Base-by-base conservation (phyloP, 1,284 basidiomycete species). In the Rhodotorula sp. region DNA sequence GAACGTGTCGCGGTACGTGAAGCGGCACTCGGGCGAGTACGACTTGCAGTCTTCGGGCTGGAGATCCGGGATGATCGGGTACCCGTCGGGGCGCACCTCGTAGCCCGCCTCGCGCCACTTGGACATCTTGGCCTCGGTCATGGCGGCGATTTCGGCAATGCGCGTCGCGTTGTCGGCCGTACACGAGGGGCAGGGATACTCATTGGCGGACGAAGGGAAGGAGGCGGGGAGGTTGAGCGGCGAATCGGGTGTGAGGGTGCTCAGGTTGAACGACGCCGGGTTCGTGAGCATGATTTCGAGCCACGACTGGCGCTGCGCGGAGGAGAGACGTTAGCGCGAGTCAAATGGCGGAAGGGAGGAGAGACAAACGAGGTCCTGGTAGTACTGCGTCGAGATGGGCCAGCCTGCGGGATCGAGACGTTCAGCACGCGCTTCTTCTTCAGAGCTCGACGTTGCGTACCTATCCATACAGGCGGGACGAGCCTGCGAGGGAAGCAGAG, bases 1-100 rank as follows among this genome's bases (percentile, higher is more conserved):
- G 70, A 78, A 78, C 3, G 76, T 74, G 44, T 77, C 76, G 19
- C 62, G 58, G 63, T 71, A 76, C 9, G 66, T 77, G 32, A 64
- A 64, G 27, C 76, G 57, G 56, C 76, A 75, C 34, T 76, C 74
- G 22, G 67, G 44, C 2, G 32, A 39, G 54, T 72, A 70, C 17
- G 54, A 60, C 64, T 75, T 76, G 66, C 75, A 76, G 27, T 72
- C 64, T 9, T 48, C 54, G 8, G 55, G 59, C 39, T 57, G 62
- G 32, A 74, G 34, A 1, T 65, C 64, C 15, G 66, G 66, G 17
- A 71, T 67, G 53, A 74, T 66, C 32, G 74, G 74, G 32, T 58
- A 71, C 0, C 74, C 74, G 39, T 76, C 73, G 5, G 63, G 56
- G 27, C 73, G 61, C 22, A 73, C 55, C 34, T 70, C 41, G 61